phyloP scores from a whole-genome alignment of 768 basidiomycete genomes.

The Dacryopinax spathularia region DNA sequence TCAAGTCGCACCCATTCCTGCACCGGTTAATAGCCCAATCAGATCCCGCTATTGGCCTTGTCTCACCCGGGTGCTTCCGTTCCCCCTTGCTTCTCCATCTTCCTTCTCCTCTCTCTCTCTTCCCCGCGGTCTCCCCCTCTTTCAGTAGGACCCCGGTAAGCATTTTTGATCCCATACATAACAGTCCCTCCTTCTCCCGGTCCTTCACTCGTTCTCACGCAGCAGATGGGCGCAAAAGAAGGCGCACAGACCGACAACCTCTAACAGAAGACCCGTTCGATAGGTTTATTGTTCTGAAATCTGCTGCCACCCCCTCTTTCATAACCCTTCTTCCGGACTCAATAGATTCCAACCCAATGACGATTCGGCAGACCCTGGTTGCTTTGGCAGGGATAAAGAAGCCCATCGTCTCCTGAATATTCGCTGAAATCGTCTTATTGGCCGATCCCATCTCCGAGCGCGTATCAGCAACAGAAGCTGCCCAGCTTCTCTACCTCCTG shows the following conservation, averaged over 20 bases:
- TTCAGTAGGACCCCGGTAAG: neutral
- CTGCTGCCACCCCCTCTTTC: neutral
- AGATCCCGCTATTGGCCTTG: neutral
- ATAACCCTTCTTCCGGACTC: neutral
- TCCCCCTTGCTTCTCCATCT: too few relatives aligned
- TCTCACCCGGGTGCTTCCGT: conserved; percentile 2
- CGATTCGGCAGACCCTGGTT: neutral
- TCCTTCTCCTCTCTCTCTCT: neutral
- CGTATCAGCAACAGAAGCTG: too few relatives aligned
- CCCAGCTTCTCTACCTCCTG: neutral
- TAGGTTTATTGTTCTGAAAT: neutral
- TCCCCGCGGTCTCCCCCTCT: neutral
- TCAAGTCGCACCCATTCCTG: neutral
- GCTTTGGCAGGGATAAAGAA: neutral
- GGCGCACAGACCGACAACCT: neutral
- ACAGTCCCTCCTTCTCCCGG: neutral
- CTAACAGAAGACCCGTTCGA: neutral
- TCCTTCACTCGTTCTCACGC: neutral
- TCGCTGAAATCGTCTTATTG: neutral
- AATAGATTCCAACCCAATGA: neutral
- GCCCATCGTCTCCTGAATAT: neutral
- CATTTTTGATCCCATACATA: too few relatives aligned
- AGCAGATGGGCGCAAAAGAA: neutral
- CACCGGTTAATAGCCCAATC: neutral
- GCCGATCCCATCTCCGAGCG: too few relatives aligned